A percentile compares a stretch with the other conserved stretches of the same genome.
phyloP scores from a whole-genome alignment of 1,284 basidiomycete species.

The Melampsora occidentalis region DNA sequence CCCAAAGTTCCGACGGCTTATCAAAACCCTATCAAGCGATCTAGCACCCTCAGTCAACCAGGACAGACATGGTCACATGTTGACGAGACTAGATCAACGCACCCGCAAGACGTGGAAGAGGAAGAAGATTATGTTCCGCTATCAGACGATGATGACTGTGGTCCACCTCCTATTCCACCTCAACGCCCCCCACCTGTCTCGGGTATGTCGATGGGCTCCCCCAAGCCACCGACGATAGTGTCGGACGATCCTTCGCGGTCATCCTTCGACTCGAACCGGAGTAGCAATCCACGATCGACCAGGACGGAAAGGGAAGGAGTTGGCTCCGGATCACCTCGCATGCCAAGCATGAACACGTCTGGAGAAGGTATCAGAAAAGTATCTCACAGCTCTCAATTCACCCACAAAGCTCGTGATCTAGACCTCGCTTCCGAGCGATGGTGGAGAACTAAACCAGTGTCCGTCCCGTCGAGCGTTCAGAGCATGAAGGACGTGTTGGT shows the following conservation, averaged over 20 bases:
- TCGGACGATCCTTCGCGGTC: neutral
- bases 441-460: slow-evolving; percentile 29
- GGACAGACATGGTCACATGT: slow-evolving; percentile 6
- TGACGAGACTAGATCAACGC: slow-evolving; percentile 7
- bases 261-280: neutral
- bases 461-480: slow-evolving; percentile 20
- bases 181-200: neutral
- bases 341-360: neutral
- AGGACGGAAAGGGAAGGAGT: neutral
- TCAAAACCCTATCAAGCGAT: slow-evolving; percentile 13
- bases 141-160: neutral
- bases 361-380: slow-evolving; percentile 8
- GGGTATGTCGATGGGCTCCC: neutral
- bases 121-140: neutral
- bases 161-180: slow-evolving; percentile 6
- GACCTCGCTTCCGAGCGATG: slow-evolving; percentile 40
- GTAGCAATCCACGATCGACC: neutral
- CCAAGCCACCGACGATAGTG: neutral
- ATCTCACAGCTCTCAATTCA: slow-evolving; percentile 7
- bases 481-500: slow-evolving; percentile 25
- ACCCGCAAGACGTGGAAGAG: neutral
- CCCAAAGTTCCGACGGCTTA: slow-evolving; percentile 32
- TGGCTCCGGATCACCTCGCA: neutral
- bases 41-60: slow-evolving; percentile 21
- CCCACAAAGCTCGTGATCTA: slow-evolving; percentile 38